These are phyloP conservation scores for Erythrophleum fordii DNA, from an alignment of 306 rosid species.

Conservation along the genomic window DNA sequence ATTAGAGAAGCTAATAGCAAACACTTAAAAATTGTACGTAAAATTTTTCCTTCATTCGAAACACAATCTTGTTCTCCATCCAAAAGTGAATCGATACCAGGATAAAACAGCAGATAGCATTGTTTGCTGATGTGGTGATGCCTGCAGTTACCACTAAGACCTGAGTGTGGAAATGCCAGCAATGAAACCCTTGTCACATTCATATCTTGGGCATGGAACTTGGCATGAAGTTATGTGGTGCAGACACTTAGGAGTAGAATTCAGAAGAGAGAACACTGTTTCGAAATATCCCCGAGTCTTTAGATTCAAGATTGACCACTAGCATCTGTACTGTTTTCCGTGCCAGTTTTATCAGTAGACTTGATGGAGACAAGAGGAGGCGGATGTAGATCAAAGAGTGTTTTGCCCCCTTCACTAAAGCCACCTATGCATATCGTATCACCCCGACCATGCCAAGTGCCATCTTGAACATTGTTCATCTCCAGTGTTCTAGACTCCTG, in stretches of 20 bases:
- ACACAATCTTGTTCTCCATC: slow-evolving; percentile 26
- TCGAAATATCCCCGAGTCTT: slow-evolving; percentile 28
- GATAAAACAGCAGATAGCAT: slow-evolving; percentile 31
- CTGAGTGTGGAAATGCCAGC: neutral
- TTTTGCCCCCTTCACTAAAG: slow-evolving; percentile 60
- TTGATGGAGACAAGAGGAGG: slow-evolving; percentile 61
- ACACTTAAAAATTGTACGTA: neutral
- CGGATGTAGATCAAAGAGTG: slow-evolving; percentile 61
- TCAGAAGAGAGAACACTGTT: slow-evolving; percentile 24
- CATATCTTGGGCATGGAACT: slow-evolving; percentile 18
- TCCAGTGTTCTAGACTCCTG: slow-evolving; percentile 97
- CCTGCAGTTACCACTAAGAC: slow-evolving; percentile 13
- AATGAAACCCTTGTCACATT: slow-evolving; percentile 13
- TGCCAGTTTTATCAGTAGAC: slow-evolving; percentile 39
- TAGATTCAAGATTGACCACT: slow-evolving; percentile 39
- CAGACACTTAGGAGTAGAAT: slow-evolving; percentile 22
- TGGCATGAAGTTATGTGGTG: slow-evolving; percentile 1
- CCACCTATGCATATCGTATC: slow-evolving; percentile 81
- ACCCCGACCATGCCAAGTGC: slow-evolving; percentile 97
- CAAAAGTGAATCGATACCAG: slow-evolving; percentile 7
- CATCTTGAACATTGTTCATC: slow-evolving; percentile 95
- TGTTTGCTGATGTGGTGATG: slow-evolving; percentile 7
- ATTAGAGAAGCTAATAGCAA: neutral
- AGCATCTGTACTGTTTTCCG: slow-evolving; percentile 37
- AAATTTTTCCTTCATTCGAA: neutral